phyloP scores from a whole-genome alignment of 495 filamentous ascomycete genomes.

The Zalerion maritima region DNA sequence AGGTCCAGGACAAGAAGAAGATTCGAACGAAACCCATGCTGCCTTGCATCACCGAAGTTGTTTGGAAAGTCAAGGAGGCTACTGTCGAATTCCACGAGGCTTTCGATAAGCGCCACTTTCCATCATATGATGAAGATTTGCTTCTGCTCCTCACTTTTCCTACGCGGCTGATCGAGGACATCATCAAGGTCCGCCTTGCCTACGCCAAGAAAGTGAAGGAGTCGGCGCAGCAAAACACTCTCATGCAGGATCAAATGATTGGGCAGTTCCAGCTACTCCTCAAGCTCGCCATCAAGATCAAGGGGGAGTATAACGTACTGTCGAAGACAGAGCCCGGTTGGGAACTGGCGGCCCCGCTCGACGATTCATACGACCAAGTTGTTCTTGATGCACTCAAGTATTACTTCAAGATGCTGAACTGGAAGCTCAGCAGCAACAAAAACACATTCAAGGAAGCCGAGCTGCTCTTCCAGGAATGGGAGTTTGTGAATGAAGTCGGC shows the following conservation, averaged over 20 bases:
- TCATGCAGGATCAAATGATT: slow-evolving; percentile 95
- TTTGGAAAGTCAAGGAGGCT: slow-evolving; percentile 83
- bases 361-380: slow-evolving; percentile 92
- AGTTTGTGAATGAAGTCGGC: slow-evolving; percentile 84
- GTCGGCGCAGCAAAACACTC: slow-evolving; percentile 60
- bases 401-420: slow-evolving; percentile 94
- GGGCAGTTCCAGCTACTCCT: slow-evolving; percentile 88
- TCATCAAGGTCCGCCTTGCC: slow-evolving; percentile 81
- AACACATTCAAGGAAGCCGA: slow-evolving; percentile 99
- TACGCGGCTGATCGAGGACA: slow-evolving; percentile 86
- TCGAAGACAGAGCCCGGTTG: slow-evolving; percentile 82
- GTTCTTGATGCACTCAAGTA: slow-evolving; percentile 90
- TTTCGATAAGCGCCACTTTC: slow-evolving; percentile 82
- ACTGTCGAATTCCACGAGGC: slow-evolving; percentile 73
- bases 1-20: slow-evolving; percentile 16
- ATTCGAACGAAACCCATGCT: slow-evolving; percentile 57
- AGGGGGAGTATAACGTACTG: slow-evolving; percentile 70
- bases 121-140: slow-evolving; percentile 92
- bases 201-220: slow-evolving; percentile 94
- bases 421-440: slow-evolving; percentile 93
- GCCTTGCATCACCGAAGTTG: slow-evolving; percentile 64
- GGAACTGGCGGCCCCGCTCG: slow-evolving; percentile 91
- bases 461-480: slow-evolving; percentile 94
- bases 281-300: slow-evolving; percentile 80
- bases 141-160: slow-evolving; percentile 94